These are phyloP conservation scores for Marchantia polymorpha DNA, from an alignment of 225 moss, liverwort and hornwort genomes.

Conservation along the genomic window DNA sequence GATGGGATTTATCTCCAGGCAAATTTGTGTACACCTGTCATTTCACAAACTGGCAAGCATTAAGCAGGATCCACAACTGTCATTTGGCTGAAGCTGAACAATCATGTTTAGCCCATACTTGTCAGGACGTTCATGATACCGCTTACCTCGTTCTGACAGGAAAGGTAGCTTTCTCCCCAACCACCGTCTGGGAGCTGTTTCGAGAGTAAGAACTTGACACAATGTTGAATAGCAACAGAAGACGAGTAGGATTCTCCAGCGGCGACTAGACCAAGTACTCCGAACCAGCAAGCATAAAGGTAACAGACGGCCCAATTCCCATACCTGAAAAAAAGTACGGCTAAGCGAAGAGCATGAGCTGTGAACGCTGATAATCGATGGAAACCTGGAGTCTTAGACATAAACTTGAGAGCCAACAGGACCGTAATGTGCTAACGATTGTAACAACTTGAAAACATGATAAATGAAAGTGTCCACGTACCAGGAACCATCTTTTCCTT, in stretches of 20 bases:
- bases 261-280: slow-evolving; percentile 65
- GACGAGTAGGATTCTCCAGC: slow-evolving; percentile 82
- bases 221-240: slow-evolving; percentile 65
- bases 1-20: slow-evolving; percentile 55
- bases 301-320: slow-evolving; percentile 95
- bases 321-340: slow-evolving; percentile 48
- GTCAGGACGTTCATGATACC: not conserved
- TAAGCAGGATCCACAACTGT: not conserved
- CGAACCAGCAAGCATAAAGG: slow-evolving; percentile 87
- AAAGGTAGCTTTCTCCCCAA: slow-evolving; percentile 96
- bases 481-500: slow-evolving; percentile 92
- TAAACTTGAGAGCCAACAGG: not conserved
- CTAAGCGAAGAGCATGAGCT: not conserved
- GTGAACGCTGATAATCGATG: not conserved
- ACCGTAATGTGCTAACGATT: not conserved
- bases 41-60: not conserved
- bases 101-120: not conserved
- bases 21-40: slow-evolving; percentile 70
- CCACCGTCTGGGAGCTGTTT: slow-evolving; percentile 82
- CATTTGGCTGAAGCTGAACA: not conserved
- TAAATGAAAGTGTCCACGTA: slow-evolving; percentile 25
- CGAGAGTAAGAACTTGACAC: slow-evolving; percentile 75
- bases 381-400: not conserved
- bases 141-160: slow-evolving; percentile 79
- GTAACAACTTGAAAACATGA: not conserved